These are phyloP conservation scores for Colletotrichum incanum DNA, from an alignment of 2,329 filamentous ascomycete genomes.

Conservation along the genomic window DNA sequence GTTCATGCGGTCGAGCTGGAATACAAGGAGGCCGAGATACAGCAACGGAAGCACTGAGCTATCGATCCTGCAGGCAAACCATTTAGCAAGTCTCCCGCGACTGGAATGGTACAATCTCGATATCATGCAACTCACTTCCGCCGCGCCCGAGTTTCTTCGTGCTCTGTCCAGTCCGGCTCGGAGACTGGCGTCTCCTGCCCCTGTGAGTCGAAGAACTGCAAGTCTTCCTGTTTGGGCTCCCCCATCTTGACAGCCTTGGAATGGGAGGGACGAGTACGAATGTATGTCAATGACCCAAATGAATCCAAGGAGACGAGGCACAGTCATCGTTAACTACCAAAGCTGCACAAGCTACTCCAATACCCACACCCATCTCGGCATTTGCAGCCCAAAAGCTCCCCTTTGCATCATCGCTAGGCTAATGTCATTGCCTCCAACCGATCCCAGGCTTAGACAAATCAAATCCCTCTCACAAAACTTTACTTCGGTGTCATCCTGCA, in stretches of 20 bases:
- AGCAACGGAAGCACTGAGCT: conserved; percentile 63
- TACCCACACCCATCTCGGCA: conserved; percentile 19
- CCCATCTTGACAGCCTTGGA: not conserved
- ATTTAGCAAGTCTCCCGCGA: not conserved
- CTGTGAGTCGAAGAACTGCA: conserved; percentile 5
- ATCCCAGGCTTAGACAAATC: not conserved
- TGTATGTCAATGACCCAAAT: not conserved
- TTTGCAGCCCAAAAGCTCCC: conserved; percentile 8
- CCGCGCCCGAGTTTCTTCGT: conserved; percentile 42
- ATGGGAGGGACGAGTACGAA: not conserved
- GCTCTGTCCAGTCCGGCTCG: conserved; percentile 40
- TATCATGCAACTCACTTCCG: conserved; percentile 37
- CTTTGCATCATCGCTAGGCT: conserved; percentile 28
- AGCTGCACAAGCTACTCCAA: not conserved
- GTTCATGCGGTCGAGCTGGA: conserved; percentile 69
- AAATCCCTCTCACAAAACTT: not conserved
- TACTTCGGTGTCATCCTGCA: not conserved
- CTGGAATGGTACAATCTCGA: not conserved
- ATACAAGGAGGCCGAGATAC: conserved; percentile 64
- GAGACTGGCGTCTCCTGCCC: conserved; percentile 1
- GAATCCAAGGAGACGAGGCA: not conserved
- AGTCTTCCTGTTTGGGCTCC: conserved; percentile 12
- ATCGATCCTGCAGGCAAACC: conserved; percentile 57
- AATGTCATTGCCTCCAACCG: not conserved
- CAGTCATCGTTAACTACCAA: not conserved